Percentiles rank a stretch among this genome's conserved stretches.
Evolutionary conservation across 2,329 filamentous ascomycete genomes (phyloP).

Genomic region (Colletotrichum neosansevieriae): DNA sequence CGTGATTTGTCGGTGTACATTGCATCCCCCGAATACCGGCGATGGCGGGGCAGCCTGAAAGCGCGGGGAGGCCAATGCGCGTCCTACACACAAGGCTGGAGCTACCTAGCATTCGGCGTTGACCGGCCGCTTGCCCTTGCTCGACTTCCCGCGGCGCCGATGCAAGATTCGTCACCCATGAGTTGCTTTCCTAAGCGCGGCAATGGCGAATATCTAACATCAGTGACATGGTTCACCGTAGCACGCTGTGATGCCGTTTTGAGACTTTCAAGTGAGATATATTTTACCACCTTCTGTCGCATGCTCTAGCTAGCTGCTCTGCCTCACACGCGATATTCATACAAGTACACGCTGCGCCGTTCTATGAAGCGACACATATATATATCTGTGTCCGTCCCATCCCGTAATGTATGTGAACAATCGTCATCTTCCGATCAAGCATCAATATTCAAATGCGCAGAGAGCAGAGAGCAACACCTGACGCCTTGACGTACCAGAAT

Average conservation of each 20-base stretch:
- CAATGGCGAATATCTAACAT: too few relatives aligned
- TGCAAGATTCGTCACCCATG: too few relatives aligned
- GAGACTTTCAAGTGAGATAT: too few relatives aligned
- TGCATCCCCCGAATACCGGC: constrained; percentile 33
- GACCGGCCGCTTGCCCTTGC: neutral
- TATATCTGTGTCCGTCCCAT: too few relatives aligned
- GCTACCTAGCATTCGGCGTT: too few relatives aligned
- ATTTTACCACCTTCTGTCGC: too few relatives aligned
- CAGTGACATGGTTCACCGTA: neutral
- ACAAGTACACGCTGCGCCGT: neutral
- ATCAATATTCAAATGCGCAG: neutral
- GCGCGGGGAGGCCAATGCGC: constrained; percentile 8
- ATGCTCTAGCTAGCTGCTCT: too few relatives aligned
- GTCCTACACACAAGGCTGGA: neutral
- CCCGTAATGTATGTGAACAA: neutral
- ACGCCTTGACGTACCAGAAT: neutral
- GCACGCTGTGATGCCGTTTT: too few relatives aligned
- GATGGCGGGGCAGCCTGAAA: constrained; percentile 22
- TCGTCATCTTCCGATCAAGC: neutral
- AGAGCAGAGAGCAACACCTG: too few relatives aligned
- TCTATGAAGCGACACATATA: too few relatives aligned
- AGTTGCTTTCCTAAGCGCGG: too few relatives aligned
- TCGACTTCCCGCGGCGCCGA: constrained; percentile 1
- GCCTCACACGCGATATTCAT: neutral
- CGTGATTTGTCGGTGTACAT: constrained; percentile 38